Percentiles rank a stretch among this genome's conserved stretches.
phyloP scores from a whole-genome alignment of 1,284 basidiomycete species.

The Cutaneotrichosporon mucoides region DNA sequence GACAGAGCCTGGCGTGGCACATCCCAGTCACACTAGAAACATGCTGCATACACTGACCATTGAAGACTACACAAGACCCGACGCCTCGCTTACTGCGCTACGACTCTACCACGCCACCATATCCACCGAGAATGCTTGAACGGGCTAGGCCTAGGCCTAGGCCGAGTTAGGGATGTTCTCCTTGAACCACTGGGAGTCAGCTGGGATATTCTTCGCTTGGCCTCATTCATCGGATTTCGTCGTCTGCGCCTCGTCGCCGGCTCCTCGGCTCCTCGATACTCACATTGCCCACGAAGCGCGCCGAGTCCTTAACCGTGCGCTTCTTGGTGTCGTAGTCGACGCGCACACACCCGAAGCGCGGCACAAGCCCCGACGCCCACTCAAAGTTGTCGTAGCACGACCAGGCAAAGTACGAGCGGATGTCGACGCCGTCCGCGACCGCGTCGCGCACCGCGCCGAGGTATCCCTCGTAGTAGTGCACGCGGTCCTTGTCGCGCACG shows the following conservation, averaged over 20 bases:
- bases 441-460: constrained; percentile 59
- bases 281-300: constrained; percentile 20
- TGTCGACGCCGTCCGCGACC: constrained; percentile 62
- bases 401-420: constrained; percentile 63
- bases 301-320: constrained; percentile 65
- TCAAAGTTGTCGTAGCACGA: constrained; percentile 63
- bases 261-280: too few species aligned
- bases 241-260: background rate
- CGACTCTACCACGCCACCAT: too few species aligned
- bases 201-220: too few species aligned
- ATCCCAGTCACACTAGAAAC: too few species aligned
- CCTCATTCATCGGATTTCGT: too few species aligned
- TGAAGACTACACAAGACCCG: too few species aligned
- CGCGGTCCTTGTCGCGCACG: constrained; percentile 57
- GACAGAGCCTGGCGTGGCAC: too few species aligned
- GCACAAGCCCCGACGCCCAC: constrained; percentile 51
- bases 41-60: too few species aligned
- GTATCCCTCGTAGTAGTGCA: constrained; percentile 65
- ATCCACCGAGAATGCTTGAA: too few species aligned
- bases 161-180: constrained; percentile 2
- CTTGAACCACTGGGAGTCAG: constrained; percentile 11
- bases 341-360: constrained; percentile 40
- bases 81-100: too few species aligned
- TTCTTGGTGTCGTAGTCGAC: constrained; percentile 61
- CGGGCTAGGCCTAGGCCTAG: too few species aligned